These are phyloP conservation scores for Fusarium sp. DNA, from an alignment of 2,329 filamentous ascomycete genomes.

Conservation along the genomic window DNA sequence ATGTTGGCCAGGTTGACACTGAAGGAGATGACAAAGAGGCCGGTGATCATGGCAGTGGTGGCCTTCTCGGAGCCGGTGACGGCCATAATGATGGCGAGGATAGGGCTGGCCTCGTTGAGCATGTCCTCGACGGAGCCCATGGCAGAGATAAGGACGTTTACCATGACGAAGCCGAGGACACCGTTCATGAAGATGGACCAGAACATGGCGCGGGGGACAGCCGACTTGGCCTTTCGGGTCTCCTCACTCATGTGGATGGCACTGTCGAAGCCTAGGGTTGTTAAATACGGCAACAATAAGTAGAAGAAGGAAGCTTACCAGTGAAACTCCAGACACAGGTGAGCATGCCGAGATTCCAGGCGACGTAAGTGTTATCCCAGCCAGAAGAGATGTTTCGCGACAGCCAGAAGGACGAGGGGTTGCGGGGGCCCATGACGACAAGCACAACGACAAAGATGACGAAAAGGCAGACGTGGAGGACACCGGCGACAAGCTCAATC, in stretches of 20 bases:
- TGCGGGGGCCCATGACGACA: conserved; percentile 39
- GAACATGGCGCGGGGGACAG: conserved; percentile 43
- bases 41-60: conserved; percentile 41
- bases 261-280: conserved; percentile 35
- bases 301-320: not conserved
- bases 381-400: conserved; percentile 36
- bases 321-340: conserved; percentile 45
- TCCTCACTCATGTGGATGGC: conserved; percentile 44
- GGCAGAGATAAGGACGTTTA: conserved; percentile 42
- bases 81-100: conserved; percentile 36
- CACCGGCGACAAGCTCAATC: conserved; percentile 40
- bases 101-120: conserved; percentile 35
- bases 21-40: conserved; percentile 41
- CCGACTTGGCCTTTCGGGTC: conserved; percentile 42
- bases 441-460: conserved; percentile 42
- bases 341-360: conserved; percentile 43
- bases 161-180: conserved; percentile 43
- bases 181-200: conserved; percentile 47
- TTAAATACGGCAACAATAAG: not conserved
- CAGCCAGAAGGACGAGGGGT: conserved; percentile 38
- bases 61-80: conserved; percentile 36
- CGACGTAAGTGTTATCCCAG: conserved; percentile 39
- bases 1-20: conserved; percentile 43
- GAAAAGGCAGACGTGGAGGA: conserved; percentile 40
- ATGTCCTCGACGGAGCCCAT: conserved; percentile 44